Evolutionary conservation across 2,329 filamentous ascomycete genomes (phyloP).

Genomic region (Aspergillus sp.): DNA sequence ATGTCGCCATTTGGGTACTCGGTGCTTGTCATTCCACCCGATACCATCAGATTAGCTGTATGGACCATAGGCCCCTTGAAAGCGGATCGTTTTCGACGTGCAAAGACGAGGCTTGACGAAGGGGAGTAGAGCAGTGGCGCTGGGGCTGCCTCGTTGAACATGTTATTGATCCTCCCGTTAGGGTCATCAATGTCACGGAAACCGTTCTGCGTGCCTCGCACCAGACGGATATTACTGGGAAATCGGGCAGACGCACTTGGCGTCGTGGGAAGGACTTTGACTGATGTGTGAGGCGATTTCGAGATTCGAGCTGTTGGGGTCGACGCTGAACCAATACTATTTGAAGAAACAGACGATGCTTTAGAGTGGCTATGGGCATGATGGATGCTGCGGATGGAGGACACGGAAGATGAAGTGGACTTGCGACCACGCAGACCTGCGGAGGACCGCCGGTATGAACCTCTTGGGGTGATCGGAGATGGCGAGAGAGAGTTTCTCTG

Average conservation of each 20-base stretch:
- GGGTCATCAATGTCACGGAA: slow-evolving; percentile 30
- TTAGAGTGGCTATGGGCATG: slow-evolving; percentile 90
- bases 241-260: slow-evolving; percentile 72
- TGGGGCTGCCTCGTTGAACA: slow-evolving; percentile 43
- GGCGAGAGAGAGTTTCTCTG: slow-evolving; percentile 77
- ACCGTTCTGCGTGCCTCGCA: slow-evolving; percentile 54
- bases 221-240: slow-evolving; percentile 81
- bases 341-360: slow-evolving; percentile 87
- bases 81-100: slow-evolving; percentile 47
- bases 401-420: slow-evolving; percentile 93
- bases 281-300: slow-evolving; percentile 81
- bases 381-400: slow-evolving; percentile 87
- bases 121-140: slow-evolving; percentile 41
- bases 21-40: slow-evolving; percentile 37
- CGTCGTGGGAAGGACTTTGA: slow-evolving; percentile 93
- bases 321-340: slow-evolving; percentile 68
- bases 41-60: slow-evolving; percentile 37
- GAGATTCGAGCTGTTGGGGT: slow-evolving; percentile 67
- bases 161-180: slow-evolving; percentile 28
- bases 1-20: slow-evolving; percentile 34
- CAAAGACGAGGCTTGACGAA: slow-evolving; percentile 48
- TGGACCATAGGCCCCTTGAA: slow-evolving; percentile 50
- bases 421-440: slow-evolving; percentile 85
- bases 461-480: slow-evolving; percentile 82
- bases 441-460: slow-evolving; percentile 79